Base-by-base conservation (phyloP, 352 stramenopile genomes). In the Pythium aphanidermatum region DNA sequence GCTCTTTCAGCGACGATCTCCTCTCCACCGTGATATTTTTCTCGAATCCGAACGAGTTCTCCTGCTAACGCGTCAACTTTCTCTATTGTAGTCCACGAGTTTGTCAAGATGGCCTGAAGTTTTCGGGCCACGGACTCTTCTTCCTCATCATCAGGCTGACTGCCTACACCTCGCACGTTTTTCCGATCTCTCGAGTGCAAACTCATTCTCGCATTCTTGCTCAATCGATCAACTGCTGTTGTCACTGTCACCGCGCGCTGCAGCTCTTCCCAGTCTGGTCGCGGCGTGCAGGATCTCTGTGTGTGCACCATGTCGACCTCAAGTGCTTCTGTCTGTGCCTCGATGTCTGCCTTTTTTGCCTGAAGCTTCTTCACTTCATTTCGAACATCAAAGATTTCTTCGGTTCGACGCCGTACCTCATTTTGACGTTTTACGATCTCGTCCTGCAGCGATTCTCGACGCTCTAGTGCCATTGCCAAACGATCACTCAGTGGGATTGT, bases 351-450 rank as follows among this genome's bases (percentile, higher is more conserved):
- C 12, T 51, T 61, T 9, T 62, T 36, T 13, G 51, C 43, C 39
- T 83, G 63, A 5, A 84, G 26, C 11, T 59, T 43, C 1, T 65
- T 39, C 2, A 70, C 51, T 11, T 68, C 46, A 24, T 66, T 74
- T 7, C 74, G 72, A 10, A 84, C 63, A 32, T 79, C 63, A 28
- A 89, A 89, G 17, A 89, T 80, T 13, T 69, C 55, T 25, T 84
- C 70, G 2, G 74, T 89, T 3, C 63, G 65, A 16, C 39, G 42
- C 19, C 72, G 58, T 2, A 83, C 48, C 5, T 60, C 44, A 5
- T 53, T 41, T 21, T 66, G 64, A 12, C 49, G 62, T 16, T 65
- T n/a, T 19, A 58, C 53, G 4, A 83, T 60, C 20, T 53, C 53
- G 6, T 68, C 52, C 13, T 38, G 25, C 5, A 65, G 46, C 25